These are phyloP conservation scores for Pyrus hybrid DNA, from an alignment of 331 rosid genomes.

Conservation along the genomic window DNA sequence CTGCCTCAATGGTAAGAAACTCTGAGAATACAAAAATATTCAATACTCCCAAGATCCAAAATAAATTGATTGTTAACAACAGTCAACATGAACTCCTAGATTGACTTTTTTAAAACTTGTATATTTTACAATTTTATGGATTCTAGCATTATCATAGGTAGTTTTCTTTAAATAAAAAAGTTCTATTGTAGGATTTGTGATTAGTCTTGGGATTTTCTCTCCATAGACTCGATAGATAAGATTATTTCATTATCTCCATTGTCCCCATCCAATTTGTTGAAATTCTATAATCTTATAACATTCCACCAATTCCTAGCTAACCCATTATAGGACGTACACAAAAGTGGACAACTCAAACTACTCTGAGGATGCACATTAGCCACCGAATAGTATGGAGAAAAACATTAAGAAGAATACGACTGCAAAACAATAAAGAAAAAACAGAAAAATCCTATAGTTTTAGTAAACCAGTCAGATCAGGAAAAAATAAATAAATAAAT, in stretches of 20 bases:
- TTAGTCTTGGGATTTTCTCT: not conserved
- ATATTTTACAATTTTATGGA: not conserved
- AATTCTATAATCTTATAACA: not conserved
- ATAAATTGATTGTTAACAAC: not conserved
- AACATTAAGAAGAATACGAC: not conserved
- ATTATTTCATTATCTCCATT: not conserved
- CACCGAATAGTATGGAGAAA: not conserved
- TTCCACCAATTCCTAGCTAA: not conserved
- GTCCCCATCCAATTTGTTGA: not conserved
- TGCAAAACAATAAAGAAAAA: not conserved
- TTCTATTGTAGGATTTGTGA: not conserved
- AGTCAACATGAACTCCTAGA: not conserved
- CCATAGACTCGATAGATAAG: not conserved
- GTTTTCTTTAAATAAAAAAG: not conserved
- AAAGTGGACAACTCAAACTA: not conserved
- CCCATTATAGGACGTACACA: not conserved
- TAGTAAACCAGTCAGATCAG: not conserved
- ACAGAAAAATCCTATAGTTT: not conserved
- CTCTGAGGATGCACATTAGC: not conserved
- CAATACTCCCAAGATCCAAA: not conserved
- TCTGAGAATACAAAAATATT: not conserved
- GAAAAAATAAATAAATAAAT: too few species aligned
- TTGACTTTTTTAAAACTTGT: not conserved
- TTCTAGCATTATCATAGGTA: not conserved
- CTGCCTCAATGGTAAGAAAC: not conserved